These are phyloP conservation scores for Scedosporium aurantiacum DNA, from an alignment of 2,329 filamentous ascomycete genomes.

Conservation along the genomic window DNA sequence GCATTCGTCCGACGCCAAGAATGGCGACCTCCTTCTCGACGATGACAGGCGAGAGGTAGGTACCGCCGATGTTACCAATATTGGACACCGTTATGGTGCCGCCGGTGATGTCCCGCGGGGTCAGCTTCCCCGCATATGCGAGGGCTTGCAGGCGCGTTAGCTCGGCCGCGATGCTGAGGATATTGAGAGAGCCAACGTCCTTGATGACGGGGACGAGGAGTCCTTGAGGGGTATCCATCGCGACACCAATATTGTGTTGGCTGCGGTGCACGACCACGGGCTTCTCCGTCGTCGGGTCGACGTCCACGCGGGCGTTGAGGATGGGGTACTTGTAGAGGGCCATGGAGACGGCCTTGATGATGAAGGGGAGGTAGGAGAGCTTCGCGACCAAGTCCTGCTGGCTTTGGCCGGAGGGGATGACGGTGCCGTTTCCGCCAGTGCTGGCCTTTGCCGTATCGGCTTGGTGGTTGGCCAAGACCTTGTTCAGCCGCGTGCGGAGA, in stretches of 20 bases:
- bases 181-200: constrained; percentile 65
- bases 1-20: constrained; percentile 73
- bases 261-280: constrained; percentile 68
- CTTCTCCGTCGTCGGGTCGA: constrained; percentile 42
- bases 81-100: constrained; percentile 95
- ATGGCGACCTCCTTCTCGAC: constrained; percentile 88
- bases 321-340: constrained; percentile 72
- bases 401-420: constrained; percentile 24
- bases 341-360: constrained; percentile 89
- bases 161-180: constrained; percentile 68
- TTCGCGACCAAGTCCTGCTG: constrained; percentile 39
- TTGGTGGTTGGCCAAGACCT: constrained; percentile 31
- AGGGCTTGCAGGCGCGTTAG: constrained; percentile 62
- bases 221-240: constrained; percentile 84
- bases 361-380: constrained; percentile 84
- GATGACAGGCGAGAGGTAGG: constrained; percentile 83
- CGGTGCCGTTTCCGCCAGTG: too few species aligned
- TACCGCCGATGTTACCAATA: constrained; percentile 89
- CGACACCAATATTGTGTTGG: constrained; percentile 89
- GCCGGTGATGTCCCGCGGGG: constrained; percentile 63
- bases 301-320: constrained; percentile 76
- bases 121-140: constrained; percentile 64
- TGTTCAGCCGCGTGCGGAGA: constrained; percentile 67
- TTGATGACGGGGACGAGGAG: constrained; percentile 87
- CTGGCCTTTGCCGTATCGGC: neutral